Conservation (phyloP, 805 yeast species). For the Metschnikowia drakensbergensis region DNA sequence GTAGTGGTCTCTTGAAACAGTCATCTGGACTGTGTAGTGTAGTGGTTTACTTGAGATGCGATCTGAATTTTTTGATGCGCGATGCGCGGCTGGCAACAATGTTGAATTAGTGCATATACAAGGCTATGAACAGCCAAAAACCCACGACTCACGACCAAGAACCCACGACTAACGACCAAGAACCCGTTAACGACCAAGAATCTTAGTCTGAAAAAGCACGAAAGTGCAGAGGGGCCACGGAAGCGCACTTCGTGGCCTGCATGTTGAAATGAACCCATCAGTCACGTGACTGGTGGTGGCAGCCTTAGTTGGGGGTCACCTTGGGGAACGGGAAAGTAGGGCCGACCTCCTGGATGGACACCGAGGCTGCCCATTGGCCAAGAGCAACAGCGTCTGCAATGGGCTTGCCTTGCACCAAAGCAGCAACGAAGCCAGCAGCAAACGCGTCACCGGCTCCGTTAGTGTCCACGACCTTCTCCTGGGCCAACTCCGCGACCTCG, state of each 20-base stretch:
- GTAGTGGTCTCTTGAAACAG: slow-evolving; percentile 71
- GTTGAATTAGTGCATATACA: slow-evolving; percentile 16
- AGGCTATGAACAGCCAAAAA: not conserved
- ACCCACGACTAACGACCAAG: too few relatives aligned
- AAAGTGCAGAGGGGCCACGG: too few relatives aligned
- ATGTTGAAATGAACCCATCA: slow-evolving; percentile 16
- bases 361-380: slow-evolving; percentile 96
- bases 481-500: slow-evolving; percentile 70
- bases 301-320: slow-evolving; percentile 32
- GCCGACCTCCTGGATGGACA: slow-evolving; percentile 90
- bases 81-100: slow-evolving; percentile 13
- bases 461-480: slow-evolving; percentile 75
- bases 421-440: slow-evolving; percentile 94
- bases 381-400: slow-evolving; percentile 62
- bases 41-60: slow-evolving; percentile 4
- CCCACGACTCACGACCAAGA: too few relatives aligned
- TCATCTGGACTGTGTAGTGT: slow-evolving; percentile 24
- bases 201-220: not conserved
- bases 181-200: too few relatives aligned
- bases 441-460: slow-evolving; percentile 99
- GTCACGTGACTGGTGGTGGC: not conserved
- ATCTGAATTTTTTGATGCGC: not conserved
- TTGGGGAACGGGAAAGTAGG: slow-evolving; percentile 89
- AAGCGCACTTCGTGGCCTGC: not conserved
- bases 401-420: slow-evolving; percentile 69